Base-by-base conservation (phyloP, 176 grass and related monocot genomes). In the Raddia distichophylla region DNA sequence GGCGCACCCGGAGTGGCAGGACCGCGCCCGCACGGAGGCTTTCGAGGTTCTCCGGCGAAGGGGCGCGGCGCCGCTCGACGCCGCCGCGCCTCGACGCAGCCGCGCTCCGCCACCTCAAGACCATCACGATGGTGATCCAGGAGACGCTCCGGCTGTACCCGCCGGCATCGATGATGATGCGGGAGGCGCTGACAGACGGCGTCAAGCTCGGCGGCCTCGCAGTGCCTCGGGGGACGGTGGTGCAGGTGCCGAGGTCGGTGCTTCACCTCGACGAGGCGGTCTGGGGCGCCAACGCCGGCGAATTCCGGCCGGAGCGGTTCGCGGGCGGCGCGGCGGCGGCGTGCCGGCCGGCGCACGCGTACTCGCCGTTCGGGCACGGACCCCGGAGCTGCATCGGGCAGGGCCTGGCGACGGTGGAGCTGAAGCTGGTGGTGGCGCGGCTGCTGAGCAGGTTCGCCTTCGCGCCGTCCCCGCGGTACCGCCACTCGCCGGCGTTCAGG, bases 81-180 rank as follows among this genome's bases (percentile, higher is more conserved):
- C 78, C 0, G 68, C 90, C 15, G 78, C 83, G 66, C 84, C 80
- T 78, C 4, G 85, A 92, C 12, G 59, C 78, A 0, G 68, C 90
- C 15, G 78, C 83, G 66, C 84, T 94, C 20, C 85, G 82, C 20
- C 80, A 9, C 3, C 89, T 94, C 19, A 94, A 90, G 69, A 91
- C 15, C 12, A 87, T 94, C 27, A 90, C 73, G 5, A 92, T 93
- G 90, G 87, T 94, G 52, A 89, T 94, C 10, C 90, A 91, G 51
- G 92, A 94, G 64, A 89, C 81, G 0, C 78, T 94, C 6, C 67
- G 92, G 2, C 73, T 94, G 6, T 91, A 87, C 80, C 77, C 88
- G 67, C 93, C 93, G 3, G 93, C 83, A 0, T 84, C 83, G 6
- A 2, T 86, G 50, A 80, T 93, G 20, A 59, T 79, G n/a, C 87